Evolutionary conservation across 2,329 filamentous ascomycete species (phyloP), one percentile per base, ranked within the genome.

Genomic region (Apiospora sp.): DNA sequence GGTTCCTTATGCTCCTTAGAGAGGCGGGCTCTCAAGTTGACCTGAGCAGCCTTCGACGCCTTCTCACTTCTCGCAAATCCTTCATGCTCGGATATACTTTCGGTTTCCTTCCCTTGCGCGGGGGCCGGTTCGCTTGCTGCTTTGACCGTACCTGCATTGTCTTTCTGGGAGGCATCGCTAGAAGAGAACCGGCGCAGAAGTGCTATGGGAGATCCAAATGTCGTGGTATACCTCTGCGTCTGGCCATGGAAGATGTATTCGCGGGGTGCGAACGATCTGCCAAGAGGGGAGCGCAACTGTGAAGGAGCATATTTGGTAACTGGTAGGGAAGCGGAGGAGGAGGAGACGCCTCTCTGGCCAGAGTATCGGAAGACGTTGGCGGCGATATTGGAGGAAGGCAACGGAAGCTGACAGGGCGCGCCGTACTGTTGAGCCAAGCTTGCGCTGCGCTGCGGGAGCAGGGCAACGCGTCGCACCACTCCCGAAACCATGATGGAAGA

Each of bases 1-100:
- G 85, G 81, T 8, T 83, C 81, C 77, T 91, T 91, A 27, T 93
- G 92, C 75, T 97, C 94, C 80, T 95, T 98, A 67, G 93, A 94
- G 69, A 99, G 86, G 76, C 93, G 94, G 19, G 96, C 96, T 75
- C 92, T 92, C 77, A 98, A 86, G 81, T 99, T 97, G 77, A 99
- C 88, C 79, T 98, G 93, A 2, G 95, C 93, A 14, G 95, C 96
- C 78, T 94, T 92, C 16, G 92, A 90, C 46, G 95, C 96, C 82
- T 92, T 96, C 81, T 97, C 96, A 73, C 94, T 95, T 77, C 90
- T 87, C 75, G 88, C 88, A 80, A 95, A 94, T 30, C 87, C 90
- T 72, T 86, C 83, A 43, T 92, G 89, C 54, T 67, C 68, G 10
- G 48, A 48, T 8, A 19, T 12, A 24, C 67, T 68, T 68, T 44